Evolutionary conservation across 805 yeast genomes (phyloP), one percentile per base, ranked within the genome.

Genomic region (Wickerhamomyces chambardii): DNA sequence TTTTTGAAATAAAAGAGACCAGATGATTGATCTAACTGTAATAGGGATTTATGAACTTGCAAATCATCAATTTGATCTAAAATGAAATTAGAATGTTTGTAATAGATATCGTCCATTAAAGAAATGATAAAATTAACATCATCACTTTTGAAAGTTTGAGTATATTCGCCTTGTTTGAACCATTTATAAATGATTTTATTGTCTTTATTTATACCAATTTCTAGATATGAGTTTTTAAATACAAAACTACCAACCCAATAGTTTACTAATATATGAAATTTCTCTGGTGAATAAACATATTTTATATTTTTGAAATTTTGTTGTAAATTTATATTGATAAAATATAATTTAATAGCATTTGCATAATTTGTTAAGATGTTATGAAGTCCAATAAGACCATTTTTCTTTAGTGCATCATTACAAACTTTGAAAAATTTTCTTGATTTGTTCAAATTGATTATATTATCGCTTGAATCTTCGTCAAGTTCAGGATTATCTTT

Each of bases 161-260:
- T 48, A 35, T 67, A 61, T 17, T 53, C 51, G 1, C 80, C 81
- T 44, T 78, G 78, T 41, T 72, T 71, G 42, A 66, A 69, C 89
- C 89, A 81, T 39, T 76, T 62, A 46, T 71, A 70, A 21, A 68
- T 68, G 21, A 80, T 55, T 24, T 68, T 63, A 42, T 69, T 62
- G 17, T 56, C 51, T 21, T 51, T 55, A 44, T 66, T 70, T n/a
- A 78, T 58, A 0, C 84, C 84, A 34, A 82, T 68, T 42, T 79
- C 84, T 24, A 80, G 63, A 30, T 68, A 67, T 2, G 80, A 74
- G 32, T 64, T 64, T 47, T 68, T 64, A 33, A 65, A 59, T 24
- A 66, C 70, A 18, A 61, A 56, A 31, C 70, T 60, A 38, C 62
- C 64, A 8, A 68, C 63, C 90, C 94, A 84, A 55, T 83, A 84